Percentiles rank a stretch among this genome's conserved stretches.
Evolutionary conservation across 106 monocot species (phyloP).

Genomic region (Allium fistulosum): DNA sequence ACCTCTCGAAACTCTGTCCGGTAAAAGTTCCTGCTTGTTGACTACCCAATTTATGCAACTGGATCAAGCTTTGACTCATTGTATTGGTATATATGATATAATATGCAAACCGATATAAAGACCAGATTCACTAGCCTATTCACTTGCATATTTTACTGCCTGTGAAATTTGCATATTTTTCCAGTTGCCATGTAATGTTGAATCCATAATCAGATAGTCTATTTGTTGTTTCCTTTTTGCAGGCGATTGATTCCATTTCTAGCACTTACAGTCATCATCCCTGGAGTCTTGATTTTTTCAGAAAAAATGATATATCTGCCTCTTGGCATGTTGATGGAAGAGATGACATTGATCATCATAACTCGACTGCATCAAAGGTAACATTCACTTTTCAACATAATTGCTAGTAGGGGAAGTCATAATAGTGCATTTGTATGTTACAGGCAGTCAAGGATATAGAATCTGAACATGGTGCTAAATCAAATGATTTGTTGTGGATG

Average conservation of each 20-base stretch:
- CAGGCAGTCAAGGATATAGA: constrained; percentile 12
- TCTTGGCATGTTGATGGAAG: constrained; percentile 84
- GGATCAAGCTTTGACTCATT: too few species aligned
- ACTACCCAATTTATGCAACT: too few species aligned
- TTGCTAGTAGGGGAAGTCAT: not conserved
- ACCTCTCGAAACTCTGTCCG: too few species aligned
- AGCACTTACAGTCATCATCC: constrained; percentile 51
- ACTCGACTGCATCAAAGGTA: constrained; percentile 33
- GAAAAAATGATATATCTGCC: constrained; percentile 51
- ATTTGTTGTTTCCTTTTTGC: not conserved
- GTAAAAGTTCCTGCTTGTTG: too few species aligned
- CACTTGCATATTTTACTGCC: not conserved
- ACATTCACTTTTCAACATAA: not conserved
- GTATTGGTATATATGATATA: too few species aligned
- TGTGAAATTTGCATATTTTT: not conserved
- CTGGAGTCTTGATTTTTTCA: constrained; percentile 86
- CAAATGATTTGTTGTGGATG: constrained; percentile 4
- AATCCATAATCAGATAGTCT: not conserved
- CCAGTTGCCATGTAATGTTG: too few species aligned
- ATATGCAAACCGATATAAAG: too few species aligned
- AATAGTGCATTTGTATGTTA: not conserved
- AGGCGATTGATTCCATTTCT: constrained; percentile 77
- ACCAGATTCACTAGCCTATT: too few species aligned
- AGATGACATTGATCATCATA: constrained; percentile 17
- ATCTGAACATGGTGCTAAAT: constrained; percentile 9